These are phyloP conservation scores for Quercus glauca DNA, from an alignment of 306 rosid genomes.

Conservation along the genomic window DNA sequence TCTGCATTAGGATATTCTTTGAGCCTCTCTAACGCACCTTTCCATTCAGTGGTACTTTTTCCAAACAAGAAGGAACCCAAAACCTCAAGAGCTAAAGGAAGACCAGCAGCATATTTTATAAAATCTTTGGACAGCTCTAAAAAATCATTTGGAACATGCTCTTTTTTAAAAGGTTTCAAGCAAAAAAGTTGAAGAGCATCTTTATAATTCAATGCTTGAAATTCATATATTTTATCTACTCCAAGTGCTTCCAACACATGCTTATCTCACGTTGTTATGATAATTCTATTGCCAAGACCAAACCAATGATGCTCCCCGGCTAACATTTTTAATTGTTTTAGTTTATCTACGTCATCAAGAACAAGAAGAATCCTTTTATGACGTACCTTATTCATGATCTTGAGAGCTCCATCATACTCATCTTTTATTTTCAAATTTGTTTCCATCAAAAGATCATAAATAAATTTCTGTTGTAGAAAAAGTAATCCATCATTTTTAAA, in stretches of 20 bases:
- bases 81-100: no score
- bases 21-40: no score
- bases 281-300: no score
- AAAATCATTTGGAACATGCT: not conserved
- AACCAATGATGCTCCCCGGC: no score
- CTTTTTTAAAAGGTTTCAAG: no score
- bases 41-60: no score
- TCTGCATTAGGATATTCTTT: no score
- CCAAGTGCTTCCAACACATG: not conserved
- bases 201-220: not conserved
- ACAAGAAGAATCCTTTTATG: not conserved
- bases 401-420: not conserved
- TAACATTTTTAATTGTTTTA: no score
- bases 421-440: not conserved
- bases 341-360: not conserved
- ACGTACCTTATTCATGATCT: not conserved
- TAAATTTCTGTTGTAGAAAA: not conserved
- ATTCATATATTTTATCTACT: not conserved
- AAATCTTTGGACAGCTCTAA: no score
- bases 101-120: not conserved
- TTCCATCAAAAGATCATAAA: not conserved
- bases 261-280: not conserved
- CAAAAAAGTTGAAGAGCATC: not conserved
- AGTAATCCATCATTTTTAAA: no score
- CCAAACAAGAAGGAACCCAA: no score